Evolutionary conservation across 306 rosid species (phyloP).

Genomic region (Myrica gale): DNA sequence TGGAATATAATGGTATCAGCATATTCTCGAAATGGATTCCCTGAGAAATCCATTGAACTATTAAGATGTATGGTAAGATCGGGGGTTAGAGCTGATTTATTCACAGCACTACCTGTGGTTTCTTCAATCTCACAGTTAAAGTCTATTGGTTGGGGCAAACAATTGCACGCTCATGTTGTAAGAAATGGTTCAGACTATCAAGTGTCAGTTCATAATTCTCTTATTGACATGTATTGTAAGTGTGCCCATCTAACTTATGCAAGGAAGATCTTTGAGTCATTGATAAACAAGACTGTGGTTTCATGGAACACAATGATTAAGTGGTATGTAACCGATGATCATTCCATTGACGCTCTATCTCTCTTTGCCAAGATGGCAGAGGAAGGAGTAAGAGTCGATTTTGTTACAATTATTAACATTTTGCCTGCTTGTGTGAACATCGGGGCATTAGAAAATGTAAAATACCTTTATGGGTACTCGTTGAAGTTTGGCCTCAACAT

Average conservation of each 20-base stretch:
- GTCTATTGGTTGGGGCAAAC: slow-evolving; percentile 49
- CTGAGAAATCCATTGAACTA: slow-evolving; percentile 46
- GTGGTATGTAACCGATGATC: slow-evolving; percentile 53
- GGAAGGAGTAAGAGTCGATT: slow-evolving; percentile 50
- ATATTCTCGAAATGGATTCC: slow-evolving; percentile 37
- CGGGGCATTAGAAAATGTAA: slow-evolving; percentile 68
- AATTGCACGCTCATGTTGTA: slow-evolving; percentile 63
- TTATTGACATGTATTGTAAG: slow-evolving; percentile 63
- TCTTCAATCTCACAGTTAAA: slow-evolving; percentile 53
- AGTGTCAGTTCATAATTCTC: slow-evolving; percentile 62
- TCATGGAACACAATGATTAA: slow-evolving; percentile 80
- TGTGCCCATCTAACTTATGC: slow-evolving; percentile 43
- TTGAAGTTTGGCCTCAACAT: slow-evolving; percentile 54
- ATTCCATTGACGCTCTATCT: slow-evolving; percentile 48
- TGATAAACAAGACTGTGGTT: slow-evolving; percentile 49
- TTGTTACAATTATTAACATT: slow-evolving; percentile 53
- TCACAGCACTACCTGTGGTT: slow-evolving; percentile 64
- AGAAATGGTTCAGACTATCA: slow-evolving; percentile 67
- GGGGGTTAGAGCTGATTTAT: slow-evolving; percentile 62
- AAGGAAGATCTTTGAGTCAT: slow-evolving; percentile 36
- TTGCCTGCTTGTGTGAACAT: slow-evolving; percentile 69
- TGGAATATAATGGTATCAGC: slow-evolving; percentile 76
- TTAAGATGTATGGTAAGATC: slow-evolving; percentile 51
- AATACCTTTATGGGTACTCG: slow-evolving; percentile 62
- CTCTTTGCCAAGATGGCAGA: slow-evolving; percentile 54